Percentiles rank a stretch among this genome's conserved stretches.
These are phyloP conservation scores for Spergularia bocconei DNA, from an alignment of 148 eudicot genomes.

Conservation along the genomic window DNA sequence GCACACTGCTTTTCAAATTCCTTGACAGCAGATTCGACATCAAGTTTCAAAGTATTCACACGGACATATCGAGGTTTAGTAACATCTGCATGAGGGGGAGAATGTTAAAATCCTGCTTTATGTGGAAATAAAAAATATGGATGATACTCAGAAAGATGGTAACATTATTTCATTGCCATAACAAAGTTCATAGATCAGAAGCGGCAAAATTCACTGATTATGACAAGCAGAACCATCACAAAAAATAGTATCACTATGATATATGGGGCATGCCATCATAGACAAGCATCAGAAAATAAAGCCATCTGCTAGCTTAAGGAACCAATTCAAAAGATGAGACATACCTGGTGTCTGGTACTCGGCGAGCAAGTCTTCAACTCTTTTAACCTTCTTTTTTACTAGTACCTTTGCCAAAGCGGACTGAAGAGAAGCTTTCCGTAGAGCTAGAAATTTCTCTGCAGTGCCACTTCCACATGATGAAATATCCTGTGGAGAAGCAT, in stretches of 20 bases:
- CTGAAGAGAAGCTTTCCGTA: slow-evolving; percentile 51
- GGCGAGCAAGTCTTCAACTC: slow-evolving; percentile 56
- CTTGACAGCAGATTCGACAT: slow-evolving; percentile 48
- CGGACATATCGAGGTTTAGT: slow-evolving; percentile 89
- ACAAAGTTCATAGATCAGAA: neutral
- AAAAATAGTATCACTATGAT: neutral
- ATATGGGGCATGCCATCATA: neutral
- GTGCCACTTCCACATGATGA: slow-evolving; percentile 63
- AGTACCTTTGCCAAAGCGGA: slow-evolving; percentile 73
- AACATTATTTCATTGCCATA: neutral
- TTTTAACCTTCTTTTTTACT: slow-evolving; percentile 57
- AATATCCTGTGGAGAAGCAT: slow-evolving; percentile 43
- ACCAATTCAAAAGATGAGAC: slow-evolving; percentile 14
- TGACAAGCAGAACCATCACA: neutral
- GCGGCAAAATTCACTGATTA: neutral
- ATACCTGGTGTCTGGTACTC: slow-evolving; percentile 54
- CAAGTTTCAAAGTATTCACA: slow-evolving; percentile 84
- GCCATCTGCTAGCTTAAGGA: neutral
- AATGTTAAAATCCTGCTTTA: neutral
- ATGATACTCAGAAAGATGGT: too few relatives aligned
- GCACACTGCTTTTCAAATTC: slow-evolving; percentile 50
- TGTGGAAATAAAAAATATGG: neutral
- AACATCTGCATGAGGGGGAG: slow-evolving; percentile 43
- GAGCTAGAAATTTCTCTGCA: slow-evolving; percentile 82
- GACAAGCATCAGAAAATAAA: neutral